phyloP scores from a whole-genome alignment of 352 stramenopile species.

The Pythium utonaiense region DNA sequence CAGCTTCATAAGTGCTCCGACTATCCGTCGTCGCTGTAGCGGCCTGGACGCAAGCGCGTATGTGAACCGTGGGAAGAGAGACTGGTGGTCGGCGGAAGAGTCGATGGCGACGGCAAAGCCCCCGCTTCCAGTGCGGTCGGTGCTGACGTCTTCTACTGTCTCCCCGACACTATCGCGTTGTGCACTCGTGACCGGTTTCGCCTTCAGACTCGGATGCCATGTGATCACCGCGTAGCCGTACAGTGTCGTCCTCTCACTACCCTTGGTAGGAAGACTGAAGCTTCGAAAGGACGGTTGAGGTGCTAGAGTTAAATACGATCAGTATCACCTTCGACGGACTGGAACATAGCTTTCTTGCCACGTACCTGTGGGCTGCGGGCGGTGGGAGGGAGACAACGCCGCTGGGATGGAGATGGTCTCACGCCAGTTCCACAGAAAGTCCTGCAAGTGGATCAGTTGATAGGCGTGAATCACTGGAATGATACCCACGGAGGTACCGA shows the following conservation, averaged over 20 bases:
- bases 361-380: conserved; percentile 14
- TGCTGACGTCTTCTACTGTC: too few species aligned
- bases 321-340: not conserved
- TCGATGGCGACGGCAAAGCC: not conserved
- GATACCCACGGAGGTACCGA: too few species aligned
- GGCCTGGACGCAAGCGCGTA: conserved; percentile 4
- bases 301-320: conserved; percentile 9
- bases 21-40: not conserved
- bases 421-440: conserved; percentile 43
- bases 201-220: conserved; percentile 15
- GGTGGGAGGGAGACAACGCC: conserved; percentile 26
- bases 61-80: conserved; percentile 8
- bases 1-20: not conserved
- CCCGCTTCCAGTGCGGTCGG: too few species aligned
- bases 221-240: conserved; percentile 40
- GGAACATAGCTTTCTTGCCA: too few species aligned
- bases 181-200: not conserved
- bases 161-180: not conserved
- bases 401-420: conserved; percentile 7
- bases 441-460: too few species aligned
- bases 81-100: not conserved
- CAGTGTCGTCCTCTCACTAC: not conserved
- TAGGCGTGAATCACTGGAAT: too few species aligned
- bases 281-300: conserved; percentile 34
- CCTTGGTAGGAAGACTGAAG: conserved; percentile 34